Conservation (phyloP, 1,139 yeast genomes). For the Suhomyces bolitotheri region DNA sequence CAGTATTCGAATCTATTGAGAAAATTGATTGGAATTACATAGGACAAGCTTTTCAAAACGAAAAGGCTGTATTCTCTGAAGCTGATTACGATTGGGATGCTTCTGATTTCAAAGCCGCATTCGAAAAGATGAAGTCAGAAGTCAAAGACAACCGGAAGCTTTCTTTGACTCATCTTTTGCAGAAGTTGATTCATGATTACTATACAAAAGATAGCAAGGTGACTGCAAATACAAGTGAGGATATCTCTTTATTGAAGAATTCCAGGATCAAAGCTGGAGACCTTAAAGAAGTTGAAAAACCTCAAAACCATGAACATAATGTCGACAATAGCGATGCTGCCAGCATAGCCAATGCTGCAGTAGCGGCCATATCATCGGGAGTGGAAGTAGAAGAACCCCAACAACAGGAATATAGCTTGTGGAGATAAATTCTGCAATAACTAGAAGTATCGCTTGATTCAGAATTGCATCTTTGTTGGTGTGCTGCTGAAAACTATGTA, state of each 20-base stretch:
- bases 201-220: slow-evolving; percentile 14
- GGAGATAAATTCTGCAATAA: too few relatives aligned
- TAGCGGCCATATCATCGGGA: slow-evolving; percentile 35
- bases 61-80: slow-evolving; percentile 12
- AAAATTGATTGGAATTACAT: slow-evolving; percentile 61
- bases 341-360: slow-evolving; percentile 39
- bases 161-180: slow-evolving; percentile 25
- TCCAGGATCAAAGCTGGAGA: slow-evolving; percentile 4
- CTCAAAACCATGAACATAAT: background rate
- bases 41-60: slow-evolving; percentile 19
- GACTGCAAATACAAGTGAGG: slow-evolving; percentile 3
- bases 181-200: slow-evolving; percentile 24
- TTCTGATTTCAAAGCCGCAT: slow-evolving; percentile 36
- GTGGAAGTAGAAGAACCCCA: slow-evolving; percentile 31
- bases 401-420: slow-evolving; percentile 38
- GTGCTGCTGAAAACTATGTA: too few relatives aligned
- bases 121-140: slow-evolving; percentile 35
- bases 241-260: slow-evolving; percentile 5
- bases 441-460: too few relatives aligned
- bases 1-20: slow-evolving; percentile 48
- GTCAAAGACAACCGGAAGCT: slow-evolving; percentile 32
- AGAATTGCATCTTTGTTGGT: background rate
- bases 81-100: slow-evolving; percentile 27
- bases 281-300: slow-evolving; percentile 1
- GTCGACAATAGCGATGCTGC: slow-evolving; percentile 26